A percentile compares a stretch with the other conserved stretches of the same genome.
Conservation (phyloP, 2,329 filamentous ascomycete species). For the Calonectria pseudoreteaudii region DNA sequence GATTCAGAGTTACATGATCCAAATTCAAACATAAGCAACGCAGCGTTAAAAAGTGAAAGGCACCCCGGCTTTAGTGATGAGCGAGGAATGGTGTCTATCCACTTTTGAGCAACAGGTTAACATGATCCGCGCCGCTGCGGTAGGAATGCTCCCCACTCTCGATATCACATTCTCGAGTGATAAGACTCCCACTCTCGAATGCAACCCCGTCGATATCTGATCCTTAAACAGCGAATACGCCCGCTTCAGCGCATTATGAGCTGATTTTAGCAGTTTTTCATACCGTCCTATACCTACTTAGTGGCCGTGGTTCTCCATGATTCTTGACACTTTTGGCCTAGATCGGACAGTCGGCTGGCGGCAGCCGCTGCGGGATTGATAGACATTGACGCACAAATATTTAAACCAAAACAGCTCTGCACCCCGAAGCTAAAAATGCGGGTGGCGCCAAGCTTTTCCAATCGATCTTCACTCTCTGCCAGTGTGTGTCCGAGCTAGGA, state of each 20-base stretch:
- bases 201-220: background rate
- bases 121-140: background rate
- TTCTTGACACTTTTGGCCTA: background rate
- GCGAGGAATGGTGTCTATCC: background rate
- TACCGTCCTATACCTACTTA: background rate
- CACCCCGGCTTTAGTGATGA: background rate
- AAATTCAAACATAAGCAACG: background rate
- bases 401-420: background rate
- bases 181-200: slow-evolving; percentile 23
- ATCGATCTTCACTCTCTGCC: background rate
- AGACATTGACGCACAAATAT: background rate
- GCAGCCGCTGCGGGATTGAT: background rate
- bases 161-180: slow-evolving; percentile 9
- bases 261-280: background rate
- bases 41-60: background rate
- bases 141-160: slow-evolving; percentile 17
- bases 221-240: background rate
- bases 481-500: background rate
- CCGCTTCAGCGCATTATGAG: background rate
- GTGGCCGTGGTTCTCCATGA: background rate
- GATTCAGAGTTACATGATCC: background rate
- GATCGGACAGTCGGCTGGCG: background rate
- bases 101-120: background rate
- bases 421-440: background rate
- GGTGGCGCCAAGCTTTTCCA: background rate